A percentile compares a stretch with the other conserved stretches of the same genome.
phyloP scores from a whole-genome alignment of 306 rosid genomes.

The peach (Prunus persica) region DNA sequence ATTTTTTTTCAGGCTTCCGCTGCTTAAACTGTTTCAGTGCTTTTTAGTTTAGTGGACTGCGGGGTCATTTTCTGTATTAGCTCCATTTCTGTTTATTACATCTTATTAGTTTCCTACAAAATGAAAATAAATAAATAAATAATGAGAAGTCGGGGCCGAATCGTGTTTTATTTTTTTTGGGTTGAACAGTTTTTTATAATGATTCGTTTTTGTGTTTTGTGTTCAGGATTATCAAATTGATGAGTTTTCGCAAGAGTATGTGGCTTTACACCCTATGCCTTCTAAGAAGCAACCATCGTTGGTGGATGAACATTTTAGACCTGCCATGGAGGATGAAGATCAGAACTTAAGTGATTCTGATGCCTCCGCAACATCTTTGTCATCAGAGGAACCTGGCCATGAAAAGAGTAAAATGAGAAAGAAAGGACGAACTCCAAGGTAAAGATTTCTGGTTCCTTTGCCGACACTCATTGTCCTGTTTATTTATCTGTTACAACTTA shows the following conservation, averaged over 20 bases:
- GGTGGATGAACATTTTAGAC: conserved; percentile 77
- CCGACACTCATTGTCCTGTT: background rate
- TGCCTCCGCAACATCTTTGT: conserved; percentile 30
- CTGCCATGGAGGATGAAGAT: conserved; percentile 60
- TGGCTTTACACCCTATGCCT: conserved; percentile 81
- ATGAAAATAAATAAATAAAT: background rate
- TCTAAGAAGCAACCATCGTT: conserved; percentile 71
- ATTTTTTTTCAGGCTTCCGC: background rate
- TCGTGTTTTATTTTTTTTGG: background rate
- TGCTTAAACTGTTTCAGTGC: background rate
- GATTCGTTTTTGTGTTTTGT: conserved; percentile 19
- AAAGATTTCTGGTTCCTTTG: conserved; percentile 20
- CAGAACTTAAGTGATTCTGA: conserved; percentile 51
- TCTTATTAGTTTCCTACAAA: background rate
- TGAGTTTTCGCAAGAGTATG: conserved; percentile 63
- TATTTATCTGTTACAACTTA: background rate
- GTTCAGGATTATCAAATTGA: conserved; percentile 72
- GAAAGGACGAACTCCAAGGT: conserved; percentile 65
- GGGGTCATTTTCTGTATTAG: background rate
- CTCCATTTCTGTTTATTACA: background rate
- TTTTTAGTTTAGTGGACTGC: background rate
- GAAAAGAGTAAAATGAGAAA: conserved; percentile 14
- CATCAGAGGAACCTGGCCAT: conserved; percentile 41
- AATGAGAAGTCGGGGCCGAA: background rate
- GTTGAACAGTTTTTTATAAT: background rate